These are phyloP conservation scores for Corymbia calophylla DNA, from an alignment of 441 rosid species.

Conservation along the genomic window DNA sequence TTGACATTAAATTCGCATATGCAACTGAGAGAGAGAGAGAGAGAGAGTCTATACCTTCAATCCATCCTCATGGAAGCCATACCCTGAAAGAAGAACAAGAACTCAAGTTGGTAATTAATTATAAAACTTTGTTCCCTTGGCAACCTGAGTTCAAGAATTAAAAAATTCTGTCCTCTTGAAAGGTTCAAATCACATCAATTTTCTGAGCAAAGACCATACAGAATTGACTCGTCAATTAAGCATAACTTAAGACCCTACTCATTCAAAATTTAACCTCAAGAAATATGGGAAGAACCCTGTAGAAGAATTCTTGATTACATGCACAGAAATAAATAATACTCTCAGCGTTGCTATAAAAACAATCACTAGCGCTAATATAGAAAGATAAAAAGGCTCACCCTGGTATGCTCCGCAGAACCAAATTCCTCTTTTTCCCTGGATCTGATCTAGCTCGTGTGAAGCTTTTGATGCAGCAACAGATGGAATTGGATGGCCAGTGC, in stretches of 20 bases:
- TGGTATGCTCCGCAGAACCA: conserved; percentile 96
- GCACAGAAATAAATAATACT: neutral
- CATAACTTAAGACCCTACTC: neutral
- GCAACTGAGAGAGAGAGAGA: neutral
- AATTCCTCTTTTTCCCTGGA: conserved; percentile 75
- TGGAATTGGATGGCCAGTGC: conserved; percentile 82
- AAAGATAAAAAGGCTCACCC: conserved; percentile 20
- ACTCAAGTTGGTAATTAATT: neutral
- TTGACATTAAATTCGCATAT: neutral
- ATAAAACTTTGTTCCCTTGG: neutral
- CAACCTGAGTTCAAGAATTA: neutral
- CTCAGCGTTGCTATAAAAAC: neutral
- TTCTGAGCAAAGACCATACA: neutral
- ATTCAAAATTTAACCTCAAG: neutral
- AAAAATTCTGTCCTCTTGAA: neutral
- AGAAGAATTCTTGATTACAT: neutral
- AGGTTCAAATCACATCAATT: neutral
- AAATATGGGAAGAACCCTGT: neutral
- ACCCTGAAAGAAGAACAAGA: conserved; percentile 46
- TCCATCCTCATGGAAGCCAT: conserved; percentile 97
- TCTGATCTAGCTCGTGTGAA: conserved; percentile 52
- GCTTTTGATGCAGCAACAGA: conserved; percentile 78
- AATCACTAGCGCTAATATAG: neutral
- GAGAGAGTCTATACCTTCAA: conserved; percentile 43
- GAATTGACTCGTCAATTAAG: neutral